Evolutionary conservation across 371 early-diverging fungal species (phyloP).

Genomic region (Apophysomyces sp.): DNA sequence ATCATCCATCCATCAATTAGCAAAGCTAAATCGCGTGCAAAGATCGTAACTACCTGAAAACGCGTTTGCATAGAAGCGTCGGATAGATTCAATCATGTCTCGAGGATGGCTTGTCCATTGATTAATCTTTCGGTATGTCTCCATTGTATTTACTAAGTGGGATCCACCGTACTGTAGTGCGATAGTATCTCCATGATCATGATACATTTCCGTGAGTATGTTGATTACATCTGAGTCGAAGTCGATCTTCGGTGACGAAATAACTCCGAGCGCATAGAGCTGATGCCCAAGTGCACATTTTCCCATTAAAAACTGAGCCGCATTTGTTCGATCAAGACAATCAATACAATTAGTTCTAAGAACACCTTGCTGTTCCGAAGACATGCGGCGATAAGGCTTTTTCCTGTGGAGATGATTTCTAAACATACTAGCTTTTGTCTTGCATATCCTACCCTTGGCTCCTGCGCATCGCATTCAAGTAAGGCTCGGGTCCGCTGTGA

Average conservation of each 20-base stretch:
- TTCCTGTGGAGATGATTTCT: background rate
- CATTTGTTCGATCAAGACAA: slow-evolving; percentile 98
- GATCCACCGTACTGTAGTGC: slow-evolving; percentile 99
- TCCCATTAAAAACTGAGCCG: slow-evolving; percentile 97
- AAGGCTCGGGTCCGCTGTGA: slow-evolving; percentile 82
- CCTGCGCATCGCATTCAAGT: slow-evolving; percentile 51
- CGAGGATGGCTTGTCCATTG: slow-evolving; percentile 94
- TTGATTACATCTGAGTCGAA: slow-evolving; percentile 93
- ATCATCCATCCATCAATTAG: background rate
- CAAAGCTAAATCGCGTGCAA: background rate
- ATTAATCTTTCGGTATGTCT: slow-evolving; percentile 92
- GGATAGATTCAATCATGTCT: slow-evolving; percentile 93
- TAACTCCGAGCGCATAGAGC: slow-evolving; percentile 86
- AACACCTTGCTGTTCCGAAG: slow-evolving; percentile 75
- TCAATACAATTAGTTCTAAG: slow-evolving; percentile 99
- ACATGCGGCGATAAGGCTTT: background rate
- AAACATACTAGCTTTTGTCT: background rate
- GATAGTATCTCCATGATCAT: slow-evolving; percentile 98
- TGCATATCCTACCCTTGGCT: background rate
- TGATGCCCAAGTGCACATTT: slow-evolving; percentile 93
- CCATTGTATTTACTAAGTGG: slow-evolving; percentile 96
- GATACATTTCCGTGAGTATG: slow-evolving; percentile 96
- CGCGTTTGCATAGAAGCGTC: slow-evolving; percentile 92
- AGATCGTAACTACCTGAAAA: slow-evolving; percentile 66
- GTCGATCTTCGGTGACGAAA: slow-evolving; percentile 74